Evolutionary conservation across 1,284 basidiomycete species (phyloP).

Genomic region (Ganoderma multipileum): DNA sequence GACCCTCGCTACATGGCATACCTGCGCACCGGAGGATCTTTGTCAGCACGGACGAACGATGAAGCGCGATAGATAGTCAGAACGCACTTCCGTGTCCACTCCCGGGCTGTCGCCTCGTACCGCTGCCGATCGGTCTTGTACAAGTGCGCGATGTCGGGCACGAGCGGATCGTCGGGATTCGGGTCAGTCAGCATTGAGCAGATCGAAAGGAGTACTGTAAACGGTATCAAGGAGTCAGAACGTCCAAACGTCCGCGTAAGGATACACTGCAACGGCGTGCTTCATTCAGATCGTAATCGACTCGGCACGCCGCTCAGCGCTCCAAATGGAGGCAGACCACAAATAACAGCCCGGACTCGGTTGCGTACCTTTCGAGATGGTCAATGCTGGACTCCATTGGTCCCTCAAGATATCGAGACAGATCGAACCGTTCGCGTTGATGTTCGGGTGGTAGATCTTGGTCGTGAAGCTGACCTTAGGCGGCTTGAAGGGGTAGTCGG

Average conservation of each 20-base stretch:
- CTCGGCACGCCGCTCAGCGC: neutral
- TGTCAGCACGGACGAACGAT: slow-evolving; percentile 32
- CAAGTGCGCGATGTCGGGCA: slow-evolving; percentile 84
- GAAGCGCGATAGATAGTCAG: neutral
- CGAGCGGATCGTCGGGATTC: slow-evolving; percentile 94
- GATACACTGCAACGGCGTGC: neutral
- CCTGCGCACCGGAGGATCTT: slow-evolving; percentile 40
- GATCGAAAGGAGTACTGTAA: slow-evolving; percentile 87
- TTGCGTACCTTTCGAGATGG: slow-evolving; percentile 92
- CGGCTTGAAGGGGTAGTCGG: slow-evolving; percentile 98
- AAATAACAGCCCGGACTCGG: neutral
- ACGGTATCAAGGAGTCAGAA: slow-evolving; percentile 5
- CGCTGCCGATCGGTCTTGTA: slow-evolving; percentile 96
- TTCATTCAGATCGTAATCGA: slow-evolving; percentile 10
- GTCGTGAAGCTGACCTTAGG: slow-evolving; percentile 99
- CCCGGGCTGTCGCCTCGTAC: slow-evolving; percentile 94
- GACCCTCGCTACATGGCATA: slow-evolving; percentile 60
- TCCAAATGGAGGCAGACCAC: neutral
- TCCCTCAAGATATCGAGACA: slow-evolving; percentile 98
- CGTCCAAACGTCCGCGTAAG: neutral
- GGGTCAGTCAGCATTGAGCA: slow-evolving; percentile 98
- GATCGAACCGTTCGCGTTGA: slow-evolving; percentile 98
- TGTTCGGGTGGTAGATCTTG: slow-evolving; percentile 97
- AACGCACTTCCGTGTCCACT: slow-evolving; percentile 96
- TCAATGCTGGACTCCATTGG: slow-evolving; percentile 98